Conservation (phyloP, 1,139 yeast species). For the Yamadazyma atlantica region DNA sequence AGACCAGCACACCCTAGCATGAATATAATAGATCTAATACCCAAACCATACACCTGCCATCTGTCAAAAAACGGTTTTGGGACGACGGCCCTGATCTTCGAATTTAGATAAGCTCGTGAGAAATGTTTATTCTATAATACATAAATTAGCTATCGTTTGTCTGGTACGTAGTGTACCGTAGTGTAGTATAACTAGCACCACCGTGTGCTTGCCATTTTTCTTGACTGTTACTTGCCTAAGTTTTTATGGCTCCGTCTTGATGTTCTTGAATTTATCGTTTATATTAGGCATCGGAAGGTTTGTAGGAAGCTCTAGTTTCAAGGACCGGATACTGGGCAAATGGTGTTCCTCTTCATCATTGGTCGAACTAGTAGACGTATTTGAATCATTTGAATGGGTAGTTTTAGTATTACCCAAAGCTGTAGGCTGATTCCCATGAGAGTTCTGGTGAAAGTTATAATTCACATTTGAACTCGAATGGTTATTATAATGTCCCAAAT, state of each 20-base stretch:
- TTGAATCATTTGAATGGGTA: slow-evolving; percentile 12
- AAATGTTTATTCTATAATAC: slow-evolving; percentile 3
- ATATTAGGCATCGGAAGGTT: slow-evolving; percentile 26
- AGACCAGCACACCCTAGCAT: too few relatives aligned
- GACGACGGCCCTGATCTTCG: too few relatives aligned
- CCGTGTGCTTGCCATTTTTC: too few relatives aligned
- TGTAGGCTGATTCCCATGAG: background rate
- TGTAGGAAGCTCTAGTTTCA: slow-evolving; percentile 49
- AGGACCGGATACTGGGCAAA: slow-evolving; percentile 51
- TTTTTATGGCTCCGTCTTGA: slow-evolving; percentile 2
- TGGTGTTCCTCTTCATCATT: slow-evolving; percentile 13
- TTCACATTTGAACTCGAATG: slow-evolving; percentile 1
- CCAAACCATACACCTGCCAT: too few relatives aligned
- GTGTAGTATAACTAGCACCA: too few relatives aligned
- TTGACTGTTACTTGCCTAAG: too few relatives aligned
- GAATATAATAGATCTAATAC: too few relatives aligned
- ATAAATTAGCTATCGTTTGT: too few relatives aligned
- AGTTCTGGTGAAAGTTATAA: background rate
- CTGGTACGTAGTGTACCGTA: too few relatives aligned
- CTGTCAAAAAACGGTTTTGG: too few relatives aligned
- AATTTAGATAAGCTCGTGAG: too few relatives aligned
- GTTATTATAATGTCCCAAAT: slow-evolving; percentile 16
- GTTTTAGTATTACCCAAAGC: slow-evolving; percentile 17
- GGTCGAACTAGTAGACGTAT: slow-evolving; percentile 7
- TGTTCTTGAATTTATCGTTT: slow-evolving; percentile 4